A percentile compares a stretch with the other conserved stretches of the same genome.
Conservation (phyloP, 305 asterid species). For the Fraxinus greggii region DNA sequence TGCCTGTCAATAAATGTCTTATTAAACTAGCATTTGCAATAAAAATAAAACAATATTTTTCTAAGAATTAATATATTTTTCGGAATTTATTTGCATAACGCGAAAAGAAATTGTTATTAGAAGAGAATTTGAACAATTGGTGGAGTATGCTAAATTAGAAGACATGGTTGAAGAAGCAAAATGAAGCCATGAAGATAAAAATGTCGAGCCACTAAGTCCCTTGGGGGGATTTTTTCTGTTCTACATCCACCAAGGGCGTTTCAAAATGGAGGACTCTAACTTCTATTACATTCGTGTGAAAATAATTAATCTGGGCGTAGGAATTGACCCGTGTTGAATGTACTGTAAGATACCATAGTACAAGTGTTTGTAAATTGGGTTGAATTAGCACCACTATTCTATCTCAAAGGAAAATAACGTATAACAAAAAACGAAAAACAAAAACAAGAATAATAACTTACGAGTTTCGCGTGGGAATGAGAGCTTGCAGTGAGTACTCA, state of each 20-base stretch:
- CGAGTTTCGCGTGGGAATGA: conserved; percentile 4
- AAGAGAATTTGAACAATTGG: background rate
- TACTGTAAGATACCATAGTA: conserved; percentile 3
- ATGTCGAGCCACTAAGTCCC: background rate
- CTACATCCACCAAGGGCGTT: conserved; percentile 9
- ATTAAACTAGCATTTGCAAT: background rate
- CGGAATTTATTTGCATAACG: background rate
- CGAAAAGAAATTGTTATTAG: background rate
- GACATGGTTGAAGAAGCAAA: background rate
- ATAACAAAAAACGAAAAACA: background rate
- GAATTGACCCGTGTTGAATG: conserved; percentile 1
- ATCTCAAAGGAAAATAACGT: background rate
- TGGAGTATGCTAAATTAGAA: background rate
- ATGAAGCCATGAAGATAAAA: background rate
- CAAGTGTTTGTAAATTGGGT: background rate
- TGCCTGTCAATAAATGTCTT: background rate
- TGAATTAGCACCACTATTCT: background rate
- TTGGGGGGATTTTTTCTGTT: background rate
- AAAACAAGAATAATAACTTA: conserved; percentile 18
- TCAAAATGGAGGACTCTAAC: background rate
- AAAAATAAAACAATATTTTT: background rate
- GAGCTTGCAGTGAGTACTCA: conserved; percentile 13
- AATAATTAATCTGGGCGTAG: background rate
- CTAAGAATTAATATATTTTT: background rate
- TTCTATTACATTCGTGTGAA: conserved; percentile 6